phyloP scores from a whole-genome alignment of 2,329 filamentous ascomycete species.

The Clarireedia hainanense region DNA sequence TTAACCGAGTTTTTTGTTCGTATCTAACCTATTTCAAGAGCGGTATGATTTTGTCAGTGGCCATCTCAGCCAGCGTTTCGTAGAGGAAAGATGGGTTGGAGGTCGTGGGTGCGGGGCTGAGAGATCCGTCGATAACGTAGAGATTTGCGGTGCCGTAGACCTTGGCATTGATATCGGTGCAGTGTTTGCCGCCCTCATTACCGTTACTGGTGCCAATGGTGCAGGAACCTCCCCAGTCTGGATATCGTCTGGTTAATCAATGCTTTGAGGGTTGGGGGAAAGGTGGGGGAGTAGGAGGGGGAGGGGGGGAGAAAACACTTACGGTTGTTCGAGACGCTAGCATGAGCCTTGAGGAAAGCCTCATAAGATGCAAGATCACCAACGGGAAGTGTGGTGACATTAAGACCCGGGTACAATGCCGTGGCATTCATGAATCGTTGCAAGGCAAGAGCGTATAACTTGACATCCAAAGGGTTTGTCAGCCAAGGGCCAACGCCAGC shows the following conservation, averaged over 20 bases:
- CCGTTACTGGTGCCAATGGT: not conserved
- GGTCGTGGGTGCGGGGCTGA: not conserved
- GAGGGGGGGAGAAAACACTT: not conserved
- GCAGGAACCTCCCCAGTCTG: constrained; percentile 4
- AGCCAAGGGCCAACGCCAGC: not conserved
- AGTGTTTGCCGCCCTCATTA: not conserved
- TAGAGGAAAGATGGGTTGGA: not conserved
- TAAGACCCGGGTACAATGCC: not conserved
- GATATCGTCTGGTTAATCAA: not conserved
- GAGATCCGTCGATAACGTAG: not conserved
- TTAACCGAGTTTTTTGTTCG: no score
- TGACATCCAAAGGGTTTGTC: not conserved
- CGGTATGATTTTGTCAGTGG: not conserved
- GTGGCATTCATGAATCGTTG: not conserved
- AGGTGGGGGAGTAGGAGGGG: not conserved
- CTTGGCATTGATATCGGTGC: not conserved
- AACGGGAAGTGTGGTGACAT: not conserved
- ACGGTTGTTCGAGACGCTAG: not conserved
- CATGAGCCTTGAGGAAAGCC: not conserved
- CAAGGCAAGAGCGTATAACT: not conserved
- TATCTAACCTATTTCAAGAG: no score
- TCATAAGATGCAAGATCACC: not conserved
- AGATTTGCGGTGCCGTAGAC: not conserved
- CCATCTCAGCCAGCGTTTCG: not conserved
- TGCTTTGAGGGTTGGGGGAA: not conserved